Percentiles rank a stretch among this genome's conserved stretches.
These are phyloP conservation scores for Flaveria ramosissima DNA, from an alignment of 129 eudicot genomes.

Conservation along the genomic window DNA sequence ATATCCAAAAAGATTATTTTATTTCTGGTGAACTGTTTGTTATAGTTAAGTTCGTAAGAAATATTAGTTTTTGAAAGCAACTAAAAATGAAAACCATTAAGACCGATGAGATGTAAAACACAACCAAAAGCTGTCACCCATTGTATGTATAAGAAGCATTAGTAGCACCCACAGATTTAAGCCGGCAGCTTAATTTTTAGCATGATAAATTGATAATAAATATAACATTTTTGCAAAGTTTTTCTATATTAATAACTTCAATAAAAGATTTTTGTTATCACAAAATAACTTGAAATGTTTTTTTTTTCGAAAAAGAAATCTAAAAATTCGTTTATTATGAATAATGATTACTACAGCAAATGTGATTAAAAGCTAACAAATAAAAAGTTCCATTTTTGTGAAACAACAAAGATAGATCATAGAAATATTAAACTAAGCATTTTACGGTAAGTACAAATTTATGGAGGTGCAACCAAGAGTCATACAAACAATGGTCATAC, in stretches of 20 bases:
- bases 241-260: neutral
- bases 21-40: neutral
- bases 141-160: constrained; percentile 15
- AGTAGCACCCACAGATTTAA: constrained; percentile 3
- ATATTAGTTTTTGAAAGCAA: neutral
- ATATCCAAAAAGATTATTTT: constrained; percentile 3
- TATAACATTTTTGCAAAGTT: neutral
- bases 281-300: neutral
- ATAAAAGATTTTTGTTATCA: neutral
- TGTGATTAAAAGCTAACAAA: neutral
- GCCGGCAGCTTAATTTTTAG: neutral
- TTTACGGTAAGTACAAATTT: constrained; percentile 16
- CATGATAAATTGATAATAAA: neutral
- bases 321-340: neutral
- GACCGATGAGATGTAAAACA: neutral
- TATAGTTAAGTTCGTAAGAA: neutral
- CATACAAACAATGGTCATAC: constrained; percentile 10
- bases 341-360: neutral
- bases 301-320: neutral
- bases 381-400: neutral
- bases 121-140: constrained; percentile 5
- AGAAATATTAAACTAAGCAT: constrained; percentile 5
- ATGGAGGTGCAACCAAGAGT: constrained; percentile 30
- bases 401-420: constrained; percentile 7
- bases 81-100: neutral